phyloP scores from a whole-genome alignment of 345 rosid species.

The Eucalyptus melliodora region DNA sequence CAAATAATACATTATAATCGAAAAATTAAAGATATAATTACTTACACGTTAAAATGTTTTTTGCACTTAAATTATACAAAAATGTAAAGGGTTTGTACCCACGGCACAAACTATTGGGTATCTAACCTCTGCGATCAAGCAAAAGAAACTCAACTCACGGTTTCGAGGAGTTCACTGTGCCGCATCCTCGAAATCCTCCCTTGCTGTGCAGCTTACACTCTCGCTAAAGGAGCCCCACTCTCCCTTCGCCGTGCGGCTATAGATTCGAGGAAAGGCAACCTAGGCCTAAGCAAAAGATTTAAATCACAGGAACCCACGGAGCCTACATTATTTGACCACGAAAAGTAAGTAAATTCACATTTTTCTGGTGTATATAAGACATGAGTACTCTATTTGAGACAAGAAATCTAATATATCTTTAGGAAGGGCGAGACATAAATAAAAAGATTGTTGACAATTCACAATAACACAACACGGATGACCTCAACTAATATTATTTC shows the following conservation, averaged over 20 bases:
- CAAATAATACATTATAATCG: too few relatives aligned
- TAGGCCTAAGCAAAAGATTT: neutral
- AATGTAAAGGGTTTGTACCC: neutral
- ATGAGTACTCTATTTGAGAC: neutral
- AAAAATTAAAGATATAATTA: too few relatives aligned
- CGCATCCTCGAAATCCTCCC: neutral
- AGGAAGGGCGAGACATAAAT: neutral
- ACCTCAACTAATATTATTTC: neutral
- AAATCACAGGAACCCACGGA: neutral
- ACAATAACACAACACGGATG: neutral
- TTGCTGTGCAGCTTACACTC: neutral
- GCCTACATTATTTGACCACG: neutral
- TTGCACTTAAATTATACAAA: too few relatives aligned
- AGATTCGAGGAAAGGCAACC: too few relatives aligned
- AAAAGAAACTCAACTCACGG: neutral
- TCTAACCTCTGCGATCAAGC: neutral
- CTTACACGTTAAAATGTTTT: too few relatives aligned
- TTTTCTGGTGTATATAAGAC: neutral
- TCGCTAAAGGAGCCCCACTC: neutral
- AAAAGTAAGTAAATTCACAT: neutral
- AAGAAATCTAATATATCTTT: neutral
- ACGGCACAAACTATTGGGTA: neutral
- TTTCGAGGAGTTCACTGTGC: neutral
- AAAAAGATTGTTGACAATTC: neutral
- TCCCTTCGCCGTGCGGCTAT: neutral